A percentile compares a stretch with the other conserved stretches of the same genome.
phyloP scores from a whole-genome alignment of 2,329 filamentous ascomycete species.

The Hortaea werneckii region DNA sequence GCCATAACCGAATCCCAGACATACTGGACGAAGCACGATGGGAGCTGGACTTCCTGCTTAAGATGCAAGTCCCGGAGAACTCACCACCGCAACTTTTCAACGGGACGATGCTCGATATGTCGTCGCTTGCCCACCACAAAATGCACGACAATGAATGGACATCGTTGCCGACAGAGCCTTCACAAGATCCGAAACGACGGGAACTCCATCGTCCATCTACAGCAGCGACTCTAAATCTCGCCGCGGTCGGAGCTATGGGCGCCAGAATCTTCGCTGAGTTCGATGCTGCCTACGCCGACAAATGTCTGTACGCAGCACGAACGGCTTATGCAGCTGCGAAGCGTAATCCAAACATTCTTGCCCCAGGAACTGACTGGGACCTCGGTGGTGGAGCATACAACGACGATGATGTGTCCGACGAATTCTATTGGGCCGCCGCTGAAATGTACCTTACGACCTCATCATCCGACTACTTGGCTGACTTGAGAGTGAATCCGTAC shows the following conservation, averaged over 20 bases:
- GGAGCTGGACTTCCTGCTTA: conserved; percentile 6
- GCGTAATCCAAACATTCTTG: conserved; percentile 1
- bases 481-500: conserved; percentile 1
- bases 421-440: conserved; percentile 6
- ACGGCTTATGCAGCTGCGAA: conserved; percentile 3
- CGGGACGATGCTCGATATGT: conserved; percentile 4
- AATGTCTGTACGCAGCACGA: not conserved
- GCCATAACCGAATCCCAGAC: conserved; percentile 4
- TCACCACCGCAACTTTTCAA: conserved; percentile 5
- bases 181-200: conserved; percentile 5
- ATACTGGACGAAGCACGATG: conserved; percentile 5
- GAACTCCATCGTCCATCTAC: conserved; percentile 5
- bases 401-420: conserved; percentile 4
- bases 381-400: conserved; percentile 5
- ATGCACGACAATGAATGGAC: conserved; percentile 7
- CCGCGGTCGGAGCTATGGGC: conserved; percentile 4
- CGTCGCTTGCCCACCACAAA: conserved; percentile 3
- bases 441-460: conserved; percentile 4
- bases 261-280: conserved; percentile 1
- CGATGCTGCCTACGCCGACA: not conserved
- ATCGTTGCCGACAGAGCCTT: conserved; percentile 5
- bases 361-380: conserved; percentile 5
- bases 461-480: not conserved
- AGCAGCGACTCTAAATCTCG: conserved; percentile 3
- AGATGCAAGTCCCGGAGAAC: conserved; percentile 7